Percentiles rank a stretch among this genome's conserved stretches.
Conservation (phyloP, 2,329 filamentous ascomycete species). For the Trichoderma sp. region DNA sequence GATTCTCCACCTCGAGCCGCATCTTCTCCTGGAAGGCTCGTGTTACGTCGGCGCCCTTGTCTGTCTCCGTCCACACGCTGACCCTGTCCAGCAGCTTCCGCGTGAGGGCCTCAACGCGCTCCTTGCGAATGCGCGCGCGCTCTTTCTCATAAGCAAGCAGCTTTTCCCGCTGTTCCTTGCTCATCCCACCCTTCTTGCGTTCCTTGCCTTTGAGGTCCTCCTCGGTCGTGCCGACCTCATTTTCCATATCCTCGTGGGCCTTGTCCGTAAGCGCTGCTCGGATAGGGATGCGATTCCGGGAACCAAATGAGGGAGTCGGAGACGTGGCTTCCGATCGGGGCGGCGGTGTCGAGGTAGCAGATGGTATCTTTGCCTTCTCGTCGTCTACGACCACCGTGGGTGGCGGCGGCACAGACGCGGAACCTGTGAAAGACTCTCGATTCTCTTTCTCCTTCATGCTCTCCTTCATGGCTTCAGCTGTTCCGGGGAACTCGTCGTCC, state of each 20-base stretch:
- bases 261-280: constrained; percentile 86
- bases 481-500: constrained; percentile 57
- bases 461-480: constrained; percentile 55
- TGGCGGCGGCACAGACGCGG: constrained; percentile 26
- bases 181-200: constrained; percentile 84
- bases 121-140: constrained; percentile 76
- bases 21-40: constrained; percentile 91
- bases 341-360: constrained; percentile 27
- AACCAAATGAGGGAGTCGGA: constrained; percentile 42
- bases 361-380: constrained; percentile 33
- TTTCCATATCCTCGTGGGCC: constrained; percentile 63
- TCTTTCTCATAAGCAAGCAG: constrained; percentile 85
- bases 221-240: constrained; percentile 60
- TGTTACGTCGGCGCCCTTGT: constrained; percentile 82
- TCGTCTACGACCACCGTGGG: constrained; percentile 43
- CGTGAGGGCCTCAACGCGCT: constrained; percentile 80
- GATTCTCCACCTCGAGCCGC: constrained; percentile 88
- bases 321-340: constrained; percentile 38
- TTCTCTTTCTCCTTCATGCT: constrained; percentile 45
- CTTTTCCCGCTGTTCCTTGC: constrained; percentile 91
- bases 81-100: constrained; percentile 87
- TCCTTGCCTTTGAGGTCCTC: constrained; percentile 48
- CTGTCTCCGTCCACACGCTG: constrained; percentile 95
- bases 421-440: neutral
- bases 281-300: constrained; percentile 60